Evolutionary conservation across 1,284 basidiomycete species (phyloP).

Genomic region (Sphagnurus paluster): DNA sequence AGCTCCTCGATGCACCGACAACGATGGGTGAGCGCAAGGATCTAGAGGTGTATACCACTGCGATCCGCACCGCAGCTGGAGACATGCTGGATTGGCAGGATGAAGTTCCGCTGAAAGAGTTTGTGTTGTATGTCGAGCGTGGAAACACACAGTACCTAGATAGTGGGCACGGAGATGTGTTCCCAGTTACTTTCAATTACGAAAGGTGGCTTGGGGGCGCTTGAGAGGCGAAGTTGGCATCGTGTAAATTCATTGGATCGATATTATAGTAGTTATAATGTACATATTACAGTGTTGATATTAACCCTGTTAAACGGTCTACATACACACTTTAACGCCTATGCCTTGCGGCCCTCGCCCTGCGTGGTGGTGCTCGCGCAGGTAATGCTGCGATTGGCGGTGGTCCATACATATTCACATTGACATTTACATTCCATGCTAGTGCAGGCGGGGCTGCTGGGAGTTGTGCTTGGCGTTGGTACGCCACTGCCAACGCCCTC

Average conservation of each 20-base stretch:
- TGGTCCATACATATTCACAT: conserved; percentile 1
- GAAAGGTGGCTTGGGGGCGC: conserved; percentile 38
- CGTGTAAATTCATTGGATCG: too few relatives aligned
- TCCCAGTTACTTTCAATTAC: conserved; percentile 40
- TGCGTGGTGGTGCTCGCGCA: too few relatives aligned
- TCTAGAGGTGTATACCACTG: conserved; percentile 51
- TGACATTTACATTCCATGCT: background rate
- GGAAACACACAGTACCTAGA: conserved; percentile 33
- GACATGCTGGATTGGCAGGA: conserved; percentile 38
- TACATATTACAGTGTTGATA: too few relatives aligned
- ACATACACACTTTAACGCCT: too few relatives aligned
- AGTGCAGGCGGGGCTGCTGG: background rate
- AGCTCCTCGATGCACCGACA: conserved; percentile 56
- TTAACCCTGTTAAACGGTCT: too few relatives aligned
- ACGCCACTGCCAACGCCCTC: background rate
- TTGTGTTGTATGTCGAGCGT: conserved; percentile 41
- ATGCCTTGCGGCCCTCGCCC: too few relatives aligned
- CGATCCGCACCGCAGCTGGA: conserved; percentile 50
- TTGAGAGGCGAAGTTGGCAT: too few relatives aligned
- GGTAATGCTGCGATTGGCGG: too few relatives aligned
- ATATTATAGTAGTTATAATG: too few relatives aligned
- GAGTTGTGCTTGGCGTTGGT: background rate
- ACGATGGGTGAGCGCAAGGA: conserved; percentile 54
- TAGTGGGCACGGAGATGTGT: conserved; percentile 30
- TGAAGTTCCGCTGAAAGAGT: conserved; percentile 43